Evolutionary conservation across 495 filamentous ascomycete species (phyloP), one percentile per base, ranked within the genome.

Genomic region (Pseudevernia furfuracea): DNA sequence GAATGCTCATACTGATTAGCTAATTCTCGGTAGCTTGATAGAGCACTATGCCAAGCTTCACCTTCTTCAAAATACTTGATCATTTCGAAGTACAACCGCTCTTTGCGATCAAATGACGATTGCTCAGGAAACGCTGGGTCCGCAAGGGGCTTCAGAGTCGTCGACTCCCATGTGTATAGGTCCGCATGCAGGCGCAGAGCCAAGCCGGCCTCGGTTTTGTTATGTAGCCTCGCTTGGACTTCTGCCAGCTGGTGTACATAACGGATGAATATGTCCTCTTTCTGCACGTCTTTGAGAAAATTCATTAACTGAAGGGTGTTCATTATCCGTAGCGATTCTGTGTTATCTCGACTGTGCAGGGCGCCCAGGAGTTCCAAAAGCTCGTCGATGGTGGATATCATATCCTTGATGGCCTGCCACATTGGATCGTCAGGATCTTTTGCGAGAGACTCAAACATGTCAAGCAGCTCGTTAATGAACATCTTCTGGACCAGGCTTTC

Each of bases 241-340:
- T 86, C 79, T 17, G 91, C 90, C 4, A 99, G 81, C 72, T 96
- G 91, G 71, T 99, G 95, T 32, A 97, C 92, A 71, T 97, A 97
- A 63, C 91, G 88, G 68, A 96, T 89, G 73, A 92, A 99, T 66
- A 97, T 96, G 71, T 96, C 92, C 73, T 96, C 92, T 71, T 95
- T 95, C 67, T 93, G 89, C 90, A 96, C 94, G 72, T 97, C 93
- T 72, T 90, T 87, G 74, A 97, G 83, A 77, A 96, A 97, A 67
- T 96, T 90, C 94, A 97, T 96, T 44, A 98, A 76, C 69, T 90
- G 85, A 56, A 97, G 80, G 2, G 91, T 91, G 72, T 97, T 89
- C 71, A 95, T 86, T 58, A 91, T 84, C 64, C 87, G 83, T 53
- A 85, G 87, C 21, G 91, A 89, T 68, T 95, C 90, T 2, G 82